Evolutionary conservation across 1,284 basidiomycete species (phyloP), one percentile per base, ranked within the genome.

Genomic region (Ganoderma sp.): DNA sequence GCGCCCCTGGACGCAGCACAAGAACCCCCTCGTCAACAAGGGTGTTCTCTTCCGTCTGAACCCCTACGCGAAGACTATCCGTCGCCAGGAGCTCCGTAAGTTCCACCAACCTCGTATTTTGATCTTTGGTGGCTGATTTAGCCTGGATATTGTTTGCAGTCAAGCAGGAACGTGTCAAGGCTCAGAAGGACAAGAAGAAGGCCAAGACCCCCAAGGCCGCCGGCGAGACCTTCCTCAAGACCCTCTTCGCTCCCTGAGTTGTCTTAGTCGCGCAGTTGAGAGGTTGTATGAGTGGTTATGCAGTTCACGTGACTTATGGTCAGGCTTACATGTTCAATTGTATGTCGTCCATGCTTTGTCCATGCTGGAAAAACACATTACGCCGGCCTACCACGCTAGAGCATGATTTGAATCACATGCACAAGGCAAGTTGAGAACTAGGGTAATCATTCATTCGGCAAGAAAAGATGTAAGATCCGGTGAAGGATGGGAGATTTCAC

Each of bases 1-100:
- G 82, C 92, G 96, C 79, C 96, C 97, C 74, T 98, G 95, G 94
- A 96, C 96, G 74, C 97, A 99, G 87, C 97, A 97, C 93, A 99
- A 99, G 94, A 99, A 99, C 89, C 96, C 97, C 68, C 90, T 98
- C 78, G 84, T 90, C 84, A 99, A 99, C 94, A 96, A 95, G 86
- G 93, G 89, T 70, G 87, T 98, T 77, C 90, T 99, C 80, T 98
- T 97, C 96, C 92, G 97, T 78, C 90, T 99, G 84, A 99, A 99
- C 90, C 98, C 98, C 67, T 99, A 99, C 85, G 97, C 97, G 79
- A 98, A 97, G 89, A 93, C 92, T 66, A 82, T 96, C 78, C 92
- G 94, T 81, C 87, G 92, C 78, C 93, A 96, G 80, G 94, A 97
- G 80, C 83, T 96, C 73, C 85, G 91, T 94, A 81, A 68, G 92